These are phyloP conservation scores for Fusarium sp. DNA, from an alignment of 2,329 filamentous ascomycete genomes.

Conservation along the genomic window DNA sequence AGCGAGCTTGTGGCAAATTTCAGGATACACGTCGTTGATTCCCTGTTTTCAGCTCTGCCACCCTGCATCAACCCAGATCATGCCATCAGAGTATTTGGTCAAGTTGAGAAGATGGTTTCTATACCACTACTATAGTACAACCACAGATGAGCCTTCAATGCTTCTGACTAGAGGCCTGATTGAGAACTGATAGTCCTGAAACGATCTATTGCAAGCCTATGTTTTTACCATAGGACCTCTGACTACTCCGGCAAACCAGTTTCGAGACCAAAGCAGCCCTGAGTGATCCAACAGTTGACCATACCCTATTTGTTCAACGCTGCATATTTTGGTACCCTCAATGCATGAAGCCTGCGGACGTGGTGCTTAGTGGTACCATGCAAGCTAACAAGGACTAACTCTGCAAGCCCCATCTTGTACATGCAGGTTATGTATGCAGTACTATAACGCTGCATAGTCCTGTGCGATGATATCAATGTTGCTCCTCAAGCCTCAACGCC, in stretches of 20 bases:
- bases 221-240: conserved; percentile 17
- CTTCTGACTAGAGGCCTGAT: background rate
- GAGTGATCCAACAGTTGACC: conserved; percentile 20
- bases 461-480: conserved; percentile 37
- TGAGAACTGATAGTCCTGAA: conserved; percentile 30
- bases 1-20: conserved; percentile 23
- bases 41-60: background rate
- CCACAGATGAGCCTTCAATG: background rate
- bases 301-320: conserved; percentile 32
- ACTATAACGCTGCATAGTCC: conserved; percentile 20
- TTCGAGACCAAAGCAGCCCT: conserved; percentile 19
- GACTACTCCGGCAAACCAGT: conserved; percentile 26
- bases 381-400: conserved; percentile 14
- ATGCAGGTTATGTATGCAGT: conserved; percentile 18
- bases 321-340: conserved; percentile 34
- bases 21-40: background rate
- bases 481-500: conserved; percentile 23
- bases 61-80: background rate
- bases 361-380: conserved; percentile 19
- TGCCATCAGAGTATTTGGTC: background rate
- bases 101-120: background rate
- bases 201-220: conserved; percentile 17
- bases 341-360: conserved; percentile 14
- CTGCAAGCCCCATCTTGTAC: conserved; percentile 18
- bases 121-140: background rate